These are phyloP conservation scores for Chrysoporthe puriensis DNA, from an alignment of 2,329 filamentous ascomycete species.

Conservation along the genomic window DNA sequence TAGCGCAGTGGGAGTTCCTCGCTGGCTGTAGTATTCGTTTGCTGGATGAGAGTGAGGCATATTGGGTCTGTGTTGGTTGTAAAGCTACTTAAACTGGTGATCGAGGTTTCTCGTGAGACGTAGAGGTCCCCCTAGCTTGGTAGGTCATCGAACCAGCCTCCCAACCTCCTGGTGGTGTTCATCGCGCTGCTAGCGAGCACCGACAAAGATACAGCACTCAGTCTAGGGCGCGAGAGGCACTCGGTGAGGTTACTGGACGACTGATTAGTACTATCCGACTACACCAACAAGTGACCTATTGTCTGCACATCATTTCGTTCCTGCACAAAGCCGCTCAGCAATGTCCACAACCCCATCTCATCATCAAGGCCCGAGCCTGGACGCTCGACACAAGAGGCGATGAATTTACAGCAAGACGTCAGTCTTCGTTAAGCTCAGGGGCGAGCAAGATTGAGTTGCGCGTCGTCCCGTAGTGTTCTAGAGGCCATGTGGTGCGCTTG, in stretches of 20 bases:
- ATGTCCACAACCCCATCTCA: too few species aligned
- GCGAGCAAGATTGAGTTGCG: background rate
- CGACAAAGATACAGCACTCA: background rate
- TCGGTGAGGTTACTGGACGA: background rate
- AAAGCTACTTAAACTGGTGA: too few species aligned
- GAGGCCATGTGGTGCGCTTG: background rate
- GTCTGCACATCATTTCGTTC: background rate
- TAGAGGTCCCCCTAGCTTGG: too few species aligned
- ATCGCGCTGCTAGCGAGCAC: background rate
- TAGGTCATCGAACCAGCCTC: too few species aligned
- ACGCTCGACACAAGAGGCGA: background rate
- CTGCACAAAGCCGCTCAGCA: background rate
- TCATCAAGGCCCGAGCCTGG: background rate
- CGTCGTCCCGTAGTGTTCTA: background rate
- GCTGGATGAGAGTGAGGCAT: background rate
- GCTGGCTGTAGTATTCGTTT: too few species aligned
- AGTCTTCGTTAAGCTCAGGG: background rate
- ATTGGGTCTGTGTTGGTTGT: background rate
- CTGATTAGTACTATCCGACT: background rate
- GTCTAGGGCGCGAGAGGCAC: background rate
- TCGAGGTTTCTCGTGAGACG: too few species aligned
- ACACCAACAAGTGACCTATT: background rate
- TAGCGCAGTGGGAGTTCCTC: too few species aligned
- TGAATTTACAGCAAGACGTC: background rate
- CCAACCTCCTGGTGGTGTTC: background rate